phyloP scores from a whole-genome alignment of 768 basidiomycete genomes.

The Tylopilus subfusipes region DNA sequence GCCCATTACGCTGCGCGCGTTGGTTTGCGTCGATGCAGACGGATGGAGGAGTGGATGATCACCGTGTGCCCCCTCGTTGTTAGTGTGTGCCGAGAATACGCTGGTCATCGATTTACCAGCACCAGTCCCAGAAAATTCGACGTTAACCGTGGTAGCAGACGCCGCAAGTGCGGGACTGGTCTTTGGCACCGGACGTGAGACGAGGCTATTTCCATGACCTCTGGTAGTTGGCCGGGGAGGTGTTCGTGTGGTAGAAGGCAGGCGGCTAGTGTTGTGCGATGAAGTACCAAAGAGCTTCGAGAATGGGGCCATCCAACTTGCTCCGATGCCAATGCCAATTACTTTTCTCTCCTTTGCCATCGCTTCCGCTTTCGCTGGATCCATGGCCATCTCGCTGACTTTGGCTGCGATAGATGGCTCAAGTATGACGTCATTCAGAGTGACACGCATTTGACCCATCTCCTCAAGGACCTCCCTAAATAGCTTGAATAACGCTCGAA shows the following conservation, averaged over 20 bases:
- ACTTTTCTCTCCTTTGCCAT: slow-evolving; percentile 32
- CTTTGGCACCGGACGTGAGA: slow-evolving; percentile 69
- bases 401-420: slow-evolving; percentile 75
- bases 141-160: slow-evolving; percentile 89
- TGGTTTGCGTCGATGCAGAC: slow-evolving; percentile 11
- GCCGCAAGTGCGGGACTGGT: slow-evolving; percentile 81
- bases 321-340: slow-evolving; percentile 34
- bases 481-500: slow-evolving; percentile 77
- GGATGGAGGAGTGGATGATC: slow-evolving; percentile 12
- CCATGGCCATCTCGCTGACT: slow-evolving; percentile 68
- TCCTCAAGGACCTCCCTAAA: slow-evolving; percentile 83
- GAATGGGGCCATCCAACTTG: slow-evolving; percentile 82
- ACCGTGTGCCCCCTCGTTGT: slow-evolving; percentile 13
- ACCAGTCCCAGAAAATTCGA: slow-evolving; percentile 84
- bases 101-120: slow-evolving; percentile 54
- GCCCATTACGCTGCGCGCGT: slow-evolving; percentile 55
- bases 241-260: slow-evolving; percentile 19
- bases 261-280: slow-evolving; percentile 15
- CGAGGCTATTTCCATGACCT: slow-evolving; percentile 19
- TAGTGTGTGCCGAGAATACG: slow-evolving; percentile 33
- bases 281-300: slow-evolving; percentile 70
- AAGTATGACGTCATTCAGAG: slow-evolving; percentile 85
- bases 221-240: slow-evolving; percentile 27
- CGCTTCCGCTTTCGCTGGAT: slow-evolving; percentile 49
- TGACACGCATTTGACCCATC: slow-evolving; percentile 74